Conservation (phyloP, 352 stramenopile species). For the Globisporangium alternatum region DNA sequence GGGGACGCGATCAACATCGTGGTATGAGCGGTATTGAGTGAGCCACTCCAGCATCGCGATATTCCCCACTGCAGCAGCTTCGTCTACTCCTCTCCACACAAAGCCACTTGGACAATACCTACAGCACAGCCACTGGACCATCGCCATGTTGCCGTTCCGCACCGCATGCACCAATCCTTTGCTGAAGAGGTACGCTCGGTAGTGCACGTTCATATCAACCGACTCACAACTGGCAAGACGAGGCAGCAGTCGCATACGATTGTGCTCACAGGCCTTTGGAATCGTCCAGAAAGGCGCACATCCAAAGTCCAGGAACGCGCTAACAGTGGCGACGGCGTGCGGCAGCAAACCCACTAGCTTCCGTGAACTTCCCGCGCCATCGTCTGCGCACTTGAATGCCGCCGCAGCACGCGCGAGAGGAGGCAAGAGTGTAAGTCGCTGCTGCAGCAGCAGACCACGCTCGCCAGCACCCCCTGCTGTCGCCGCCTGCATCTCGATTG, state of each 20-base stretch:
- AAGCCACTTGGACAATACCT: not conserved
- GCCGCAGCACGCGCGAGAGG: not conserved
- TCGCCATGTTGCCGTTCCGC: not conserved
- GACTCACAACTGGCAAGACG: not conserved
- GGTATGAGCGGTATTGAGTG: not conserved
- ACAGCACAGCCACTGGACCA: slow-evolving; percentile 3
- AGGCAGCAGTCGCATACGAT: not conserved
- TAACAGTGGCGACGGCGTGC: not conserved
- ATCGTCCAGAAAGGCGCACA: not conserved
- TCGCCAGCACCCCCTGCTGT: no score
- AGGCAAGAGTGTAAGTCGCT: not conserved
- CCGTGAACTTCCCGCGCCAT: not conserved
- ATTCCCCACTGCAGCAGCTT: not conserved
- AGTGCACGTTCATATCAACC: not conserved
- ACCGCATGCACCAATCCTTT: not conserved
- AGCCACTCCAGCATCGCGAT: not conserved
- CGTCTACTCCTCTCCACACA: not conserved
- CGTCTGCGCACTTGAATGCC: not conserved
- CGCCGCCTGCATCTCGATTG: no score
- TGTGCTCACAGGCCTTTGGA: not conserved
- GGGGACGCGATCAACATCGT: not conserved
- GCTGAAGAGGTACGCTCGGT: not conserved
- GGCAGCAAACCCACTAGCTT: not conserved
- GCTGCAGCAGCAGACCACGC: no score
- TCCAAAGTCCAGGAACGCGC: not conserved